phyloP scores from a whole-genome alignment of 2,329 filamentous ascomycete species.

The Pseudogymnoascus sp. region DNA sequence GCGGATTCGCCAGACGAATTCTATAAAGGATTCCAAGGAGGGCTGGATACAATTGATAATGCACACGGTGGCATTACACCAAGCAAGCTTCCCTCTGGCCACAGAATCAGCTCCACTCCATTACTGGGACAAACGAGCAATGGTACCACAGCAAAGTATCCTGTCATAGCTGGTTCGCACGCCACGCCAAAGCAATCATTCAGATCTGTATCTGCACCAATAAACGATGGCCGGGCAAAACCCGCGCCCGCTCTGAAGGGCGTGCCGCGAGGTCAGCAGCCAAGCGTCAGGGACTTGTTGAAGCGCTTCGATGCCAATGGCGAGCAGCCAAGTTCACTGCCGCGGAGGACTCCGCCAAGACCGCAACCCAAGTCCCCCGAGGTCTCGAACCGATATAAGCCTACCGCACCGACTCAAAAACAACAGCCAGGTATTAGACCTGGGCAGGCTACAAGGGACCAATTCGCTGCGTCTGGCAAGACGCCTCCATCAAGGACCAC shows the following conservation, averaged over 20 bases:
- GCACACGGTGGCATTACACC: background rate
- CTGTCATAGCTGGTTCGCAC: slow-evolving; percentile 34
- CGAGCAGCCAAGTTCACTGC: slow-evolving; percentile 25
- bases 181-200: slow-evolving; percentile 35
- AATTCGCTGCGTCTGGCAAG: background rate
- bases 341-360: background rate
- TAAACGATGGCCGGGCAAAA: slow-evolving; percentile 33
- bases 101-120: slow-evolving; percentile 28
- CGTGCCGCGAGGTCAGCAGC: slow-evolving; percentile 33
- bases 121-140: slow-evolving; percentile 44
- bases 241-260: slow-evolving; percentile 22
- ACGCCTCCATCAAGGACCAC: slow-evolving; percentile 21
- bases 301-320: slow-evolving; percentile 67
- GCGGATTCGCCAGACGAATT: slow-evolving; percentile 38
- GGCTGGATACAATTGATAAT: slow-evolving; percentile 18
- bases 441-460: slow-evolving; percentile 12
- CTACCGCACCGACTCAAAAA: background rate
- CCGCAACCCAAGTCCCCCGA: background rate
- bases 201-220: slow-evolving; percentile 51
- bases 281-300: slow-evolving; percentile 75
- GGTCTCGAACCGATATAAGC: background rate
- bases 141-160: slow-evolving; percentile 42
- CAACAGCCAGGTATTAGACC: slow-evolving; percentile 11
- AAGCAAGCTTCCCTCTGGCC: background rate
- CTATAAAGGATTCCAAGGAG: slow-evolving; percentile 39